Percentiles rank a stretch among this genome's conserved stretches.
Conservation (phyloP, 2,329 filamentous ascomycete species). For the Penicillium rolfsii region DNA sequence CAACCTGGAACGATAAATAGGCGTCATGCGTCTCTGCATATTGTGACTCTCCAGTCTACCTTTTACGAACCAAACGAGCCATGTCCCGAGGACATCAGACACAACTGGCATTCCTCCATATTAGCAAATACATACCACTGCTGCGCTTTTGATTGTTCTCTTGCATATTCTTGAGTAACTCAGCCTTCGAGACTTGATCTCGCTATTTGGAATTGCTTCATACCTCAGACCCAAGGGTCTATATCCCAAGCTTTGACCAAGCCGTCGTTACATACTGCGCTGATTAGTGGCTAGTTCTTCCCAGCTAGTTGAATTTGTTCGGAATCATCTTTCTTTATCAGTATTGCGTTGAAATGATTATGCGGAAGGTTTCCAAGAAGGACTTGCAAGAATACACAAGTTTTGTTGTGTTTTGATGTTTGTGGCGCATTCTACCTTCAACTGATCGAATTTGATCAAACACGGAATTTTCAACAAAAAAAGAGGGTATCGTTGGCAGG, state of each 20-base stretch:
- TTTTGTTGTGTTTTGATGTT: neutral
- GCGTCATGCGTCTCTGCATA: neutral
- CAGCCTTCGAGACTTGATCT: neutral
- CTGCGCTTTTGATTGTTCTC: neutral
- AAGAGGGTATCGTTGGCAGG: constrained; percentile 7
- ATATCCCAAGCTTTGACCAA: neutral
- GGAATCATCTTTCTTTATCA: neutral
- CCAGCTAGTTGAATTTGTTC: neutral
- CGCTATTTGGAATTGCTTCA: neutral
- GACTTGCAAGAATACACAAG: neutral
- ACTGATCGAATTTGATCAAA: neutral
- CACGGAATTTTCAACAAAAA: neutral
- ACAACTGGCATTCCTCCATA: constrained; percentile 9
- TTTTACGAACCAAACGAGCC: constrained; percentile 30
- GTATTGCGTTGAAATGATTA: neutral
- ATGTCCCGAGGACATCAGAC: constrained; percentile 24
- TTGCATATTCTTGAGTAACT: neutral
- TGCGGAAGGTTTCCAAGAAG: neutral
- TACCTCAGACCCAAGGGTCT: neutral
- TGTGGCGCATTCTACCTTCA: neutral
- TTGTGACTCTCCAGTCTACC: constrained; percentile 8
- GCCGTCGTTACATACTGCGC: neutral
- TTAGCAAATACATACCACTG: constrained; percentile 10
- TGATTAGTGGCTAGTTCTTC: neutral
- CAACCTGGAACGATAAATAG: neutral